Conservation (phyloP, 1,284 basidiomycete genomes). For the Sutorius eximius region DNA sequence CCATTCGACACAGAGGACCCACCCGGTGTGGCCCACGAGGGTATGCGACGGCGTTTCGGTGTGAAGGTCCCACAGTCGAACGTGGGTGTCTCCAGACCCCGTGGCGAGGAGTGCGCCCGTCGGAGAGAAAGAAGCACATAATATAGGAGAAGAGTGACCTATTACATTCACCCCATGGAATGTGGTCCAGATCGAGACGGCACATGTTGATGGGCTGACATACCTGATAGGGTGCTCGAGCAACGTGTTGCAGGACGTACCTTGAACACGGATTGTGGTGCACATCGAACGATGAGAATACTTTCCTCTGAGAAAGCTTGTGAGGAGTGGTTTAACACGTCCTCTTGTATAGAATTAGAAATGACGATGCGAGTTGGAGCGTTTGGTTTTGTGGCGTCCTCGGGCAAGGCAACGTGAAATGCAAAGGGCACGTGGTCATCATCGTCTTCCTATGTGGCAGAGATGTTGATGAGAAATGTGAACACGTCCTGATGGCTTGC, state of each 20-base stretch:
- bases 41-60: slow-evolving; percentile 92
- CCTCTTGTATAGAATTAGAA: slow-evolving; percentile 75
- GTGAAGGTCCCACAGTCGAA: slow-evolving; percentile 91
- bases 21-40: slow-evolving; percentile 87
- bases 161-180: slow-evolving; percentile 5
- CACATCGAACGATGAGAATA: slow-evolving; percentile 82
- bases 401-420: slow-evolving; percentile 78
- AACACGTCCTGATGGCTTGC: slow-evolving; percentile 39
- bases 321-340: slow-evolving; percentile 73
- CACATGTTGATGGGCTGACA: slow-evolving; percentile 24
- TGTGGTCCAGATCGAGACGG: slow-evolving; percentile 4
- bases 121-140: slow-evolving; percentile 94
- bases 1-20: slow-evolving; percentile 98
- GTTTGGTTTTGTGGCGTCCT: slow-evolving; percentile 50
- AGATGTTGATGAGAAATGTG: slow-evolving; percentile 1
- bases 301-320: slow-evolving; percentile 82
- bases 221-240: slow-evolving; percentile 87
- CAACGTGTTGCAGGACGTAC: slow-evolving; percentile 93
- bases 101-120: slow-evolving; percentile 91
- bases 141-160: slow-evolving; percentile 92
- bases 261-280: slow-evolving; percentile 94
- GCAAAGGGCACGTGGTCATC: slow-evolving; percentile 90
- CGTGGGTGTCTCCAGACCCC: slow-evolving; percentile 93
- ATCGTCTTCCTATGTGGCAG: slow-evolving; percentile 54
- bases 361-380: slow-evolving; percentile 78